Evolutionary conservation across 768 basidiomycete species (phyloP), one percentile per base, ranked within the genome.

Genomic region (Lepiota brunneoincarnata): DNA sequence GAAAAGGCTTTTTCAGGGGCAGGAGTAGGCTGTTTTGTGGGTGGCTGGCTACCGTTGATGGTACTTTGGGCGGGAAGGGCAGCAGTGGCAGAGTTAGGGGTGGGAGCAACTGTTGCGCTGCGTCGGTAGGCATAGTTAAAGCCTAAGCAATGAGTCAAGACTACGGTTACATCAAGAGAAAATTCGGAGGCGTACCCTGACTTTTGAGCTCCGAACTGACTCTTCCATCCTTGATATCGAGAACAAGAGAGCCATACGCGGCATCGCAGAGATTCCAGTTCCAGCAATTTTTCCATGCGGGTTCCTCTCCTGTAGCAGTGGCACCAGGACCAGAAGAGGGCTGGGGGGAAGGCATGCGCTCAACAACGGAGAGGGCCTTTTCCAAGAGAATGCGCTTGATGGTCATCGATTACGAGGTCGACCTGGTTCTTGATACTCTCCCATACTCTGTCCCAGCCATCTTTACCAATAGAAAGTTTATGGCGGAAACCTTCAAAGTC

Each of bases 201-300:
- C 89, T 91, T 72, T 89, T 95, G 57, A 95, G 78, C 66, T 98
- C 95, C 0, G 89, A 88, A 54, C 91, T 94, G 42, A 99, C 83
- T 45, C 95, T 78, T 6, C 96, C 94, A 55, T 98, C 95, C 61
- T 89, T 89, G 62, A 98, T 74, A 60, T 97, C 93, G 41, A 99
- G 73, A 1, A 97, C 75, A 31, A 99, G 78, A 10, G 84, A 85
- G 1, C 97, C 96, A 57, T 88, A 97, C 2, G 93, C 91, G 5
- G 96, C 96, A 61, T 99, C 97, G 59, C 94, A 94, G 39, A 98
- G 73, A 64, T 98, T 96, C 96, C 96, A 97, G 67, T 97, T 93
- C 96, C 96, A 98, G 67, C 92, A 93, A 67, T 97, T 98, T 72
- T 98, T 99, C 97, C 97, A 99, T 0, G 91, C 86, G 2, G 88